phyloP scores from a whole-genome alignment of 345 rosid species.

The Sonneratia alba region DNA sequence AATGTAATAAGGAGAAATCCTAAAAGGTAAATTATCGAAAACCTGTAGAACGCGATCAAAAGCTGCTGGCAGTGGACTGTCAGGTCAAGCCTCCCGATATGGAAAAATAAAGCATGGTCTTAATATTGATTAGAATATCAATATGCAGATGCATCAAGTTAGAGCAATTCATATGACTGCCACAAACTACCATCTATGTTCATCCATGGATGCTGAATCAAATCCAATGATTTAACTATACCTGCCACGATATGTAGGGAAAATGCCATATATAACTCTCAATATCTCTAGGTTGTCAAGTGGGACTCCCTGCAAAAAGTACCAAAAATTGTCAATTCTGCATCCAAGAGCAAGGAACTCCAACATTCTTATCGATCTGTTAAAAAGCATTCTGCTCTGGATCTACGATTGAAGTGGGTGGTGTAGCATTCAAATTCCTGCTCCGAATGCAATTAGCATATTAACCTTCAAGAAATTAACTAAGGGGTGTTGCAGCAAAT shows the following conservation, averaged over 20 bases:
- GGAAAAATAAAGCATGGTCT: not conserved
- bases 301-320: slow-evolving; percentile 49
- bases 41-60: slow-evolving; percentile 92
- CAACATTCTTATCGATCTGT: not conserved
- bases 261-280: slow-evolving; percentile 86
- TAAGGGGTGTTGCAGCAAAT: too few species aligned
- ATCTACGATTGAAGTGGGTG: not conserved
- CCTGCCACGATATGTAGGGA: slow-evolving; percentile 85
- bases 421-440: too few species aligned
- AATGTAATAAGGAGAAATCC: not conserved
- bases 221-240: slow-evolving; percentile 11
- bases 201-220: not conserved
- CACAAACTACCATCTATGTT: not conserved
- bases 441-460: too few species aligned
- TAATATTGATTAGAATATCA: not conserved
- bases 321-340: slow-evolving; percentile 5
- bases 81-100: slow-evolving; percentile 24
- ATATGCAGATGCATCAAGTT: not conserved
- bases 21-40: slow-evolving; percentile 10
- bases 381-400: not conserved
- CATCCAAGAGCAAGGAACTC: not conserved
- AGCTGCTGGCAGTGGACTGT: slow-evolving; percentile 88
- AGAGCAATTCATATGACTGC: not conserved
- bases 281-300: slow-evolving; percentile 61
- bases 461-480: too few species aligned